Evolutionary conservation across 2,329 filamentous ascomycete genomes (phyloP), one percentile per base, ranked within the genome.

Genomic region (Trichophyton verrucosum): DNA sequence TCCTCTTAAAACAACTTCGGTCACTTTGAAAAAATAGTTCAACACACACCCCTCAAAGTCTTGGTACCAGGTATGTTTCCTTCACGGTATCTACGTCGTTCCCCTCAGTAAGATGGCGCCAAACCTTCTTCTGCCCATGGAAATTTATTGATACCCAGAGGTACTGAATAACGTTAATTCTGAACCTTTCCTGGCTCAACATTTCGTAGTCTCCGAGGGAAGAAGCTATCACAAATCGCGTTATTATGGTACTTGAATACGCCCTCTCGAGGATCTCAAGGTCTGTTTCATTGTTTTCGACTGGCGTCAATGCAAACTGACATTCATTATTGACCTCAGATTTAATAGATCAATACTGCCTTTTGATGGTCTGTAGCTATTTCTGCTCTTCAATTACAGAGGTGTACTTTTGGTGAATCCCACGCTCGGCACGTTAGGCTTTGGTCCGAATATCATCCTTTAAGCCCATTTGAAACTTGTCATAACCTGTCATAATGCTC

Each of bases 11-110:
- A 20, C 33, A 13, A 42, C 17, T n/a, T 57, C 55, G 2, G 11
- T 17, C 2, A 13, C n/a, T 6, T 33, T 30, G 13, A 57, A 57
- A 9, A 57, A 20, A 20, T 20, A 7, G 3, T 17, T 13, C 8
- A 40, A 30, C 22, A 9, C 33, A n/a, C 40, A 33, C 17, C 17
- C 13, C 53, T 7, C 64, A 59, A 46, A 38, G 53, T 36, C 65
- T 5, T 62, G 33, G 64, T 2, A 68, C 61, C 8, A 68, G 30
- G 57, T 64, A 62, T 3, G 66, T 66, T 15, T 62, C 62, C 22
- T 64, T 66, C 22, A 65, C 60, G 7, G 7, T 9, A 9, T 57
- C 42, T 2, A 3, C 3, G 1, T 15, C 17, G 8, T 20, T 9
- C 61, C 53, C 64, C 58, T 61, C 64, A 20, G 36, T 58, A 20